Evolutionary conservation across 148 eudicot species (phyloP), one percentile per base, ranked within the genome.

Genomic region (Simmondsia chinensis): DNA sequence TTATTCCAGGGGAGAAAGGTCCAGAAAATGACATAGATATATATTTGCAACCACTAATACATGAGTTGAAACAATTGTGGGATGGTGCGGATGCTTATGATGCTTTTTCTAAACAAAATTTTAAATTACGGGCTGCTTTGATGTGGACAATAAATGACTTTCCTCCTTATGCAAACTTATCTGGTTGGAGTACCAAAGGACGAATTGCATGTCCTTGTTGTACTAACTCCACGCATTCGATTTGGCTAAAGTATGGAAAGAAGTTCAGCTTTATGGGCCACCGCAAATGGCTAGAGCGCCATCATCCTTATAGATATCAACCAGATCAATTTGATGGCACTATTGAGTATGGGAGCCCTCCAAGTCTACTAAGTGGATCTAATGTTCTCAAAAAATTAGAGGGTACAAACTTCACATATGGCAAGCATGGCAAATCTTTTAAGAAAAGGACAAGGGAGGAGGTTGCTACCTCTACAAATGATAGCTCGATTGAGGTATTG

Each of bases 111-210:
- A 16, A 41, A 24, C 19, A 42, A 7, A 26, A 13, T 7, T 59
- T 59, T 26, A 48, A 29, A 32, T 4, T 49, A 22, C 11, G 16
- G 9, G 64, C 50, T 2, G 39, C 48, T 20, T 24, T 59, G 1
- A 3, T 24, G 25, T 59, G 50, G 50, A 50, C 43, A 14, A 42
- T 59, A 5, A 49, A 26, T 59, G 64, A 50, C 40, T 59, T 59
- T 25, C 50, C 43, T 9, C 43, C 57, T 13, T 59, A 59, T 42
- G 57, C 48, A 4, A 34, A 48, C 40, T 33, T 59, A 2, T 59
- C 64, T 14, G 50, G 57, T 1, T 50, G 39, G 64, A 49, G 21
- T 7, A 59, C 50, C 7, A 35, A 35, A n/a, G 57, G 64, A 7
- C 39, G 26, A 19, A 22, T 42, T 20, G 43, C 65, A 6, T 60